Conservation (phyloP, 441 rosid species). For the Brassica balearica region DNA sequence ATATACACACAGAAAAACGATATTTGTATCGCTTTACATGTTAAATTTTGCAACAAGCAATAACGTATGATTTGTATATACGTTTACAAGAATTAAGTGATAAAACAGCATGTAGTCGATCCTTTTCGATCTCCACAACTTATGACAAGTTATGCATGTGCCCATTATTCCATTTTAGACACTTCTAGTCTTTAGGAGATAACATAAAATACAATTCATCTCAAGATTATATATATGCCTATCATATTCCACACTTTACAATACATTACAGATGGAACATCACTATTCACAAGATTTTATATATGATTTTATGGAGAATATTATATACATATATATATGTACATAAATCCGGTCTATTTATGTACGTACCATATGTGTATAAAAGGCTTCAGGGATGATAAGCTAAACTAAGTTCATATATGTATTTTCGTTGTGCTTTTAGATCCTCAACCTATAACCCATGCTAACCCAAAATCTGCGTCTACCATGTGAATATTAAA, state of each 20-base stretch:
- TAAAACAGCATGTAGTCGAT: constrained; percentile 40
- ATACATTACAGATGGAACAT: constrained; percentile 42
- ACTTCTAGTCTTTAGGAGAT: constrained; percentile 46
- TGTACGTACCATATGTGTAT: constrained; percentile 16
- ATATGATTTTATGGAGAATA: constrained; percentile 10
- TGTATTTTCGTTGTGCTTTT: constrained; percentile 14
- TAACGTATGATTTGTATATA: constrained; percentile 27
- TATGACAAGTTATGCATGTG: constrained; percentile 36
- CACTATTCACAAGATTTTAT: constrained; percentile 39
- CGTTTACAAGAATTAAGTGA: constrained; percentile 29
- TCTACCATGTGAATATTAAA: constrained; percentile 15
- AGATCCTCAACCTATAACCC: constrained; percentile 28
- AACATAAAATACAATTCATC: constrained; percentile 43
- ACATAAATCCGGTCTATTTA: not conserved
- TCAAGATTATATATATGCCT: constrained; percentile 22
- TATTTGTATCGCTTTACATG: constrained; percentile 36
- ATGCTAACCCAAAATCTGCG: constrained; percentile 29
- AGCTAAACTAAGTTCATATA: constrained; percentile 25
- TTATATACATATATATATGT: not conserved
- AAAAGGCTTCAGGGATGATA: constrained; percentile 32
- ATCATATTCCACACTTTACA: constrained; percentile 38
- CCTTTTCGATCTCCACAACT: constrained; percentile 43
- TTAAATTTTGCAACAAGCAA: constrained; percentile 28
- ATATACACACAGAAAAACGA: constrained; percentile 25
- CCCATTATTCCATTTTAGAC: constrained; percentile 46